Evolutionary conservation across 345 rosid species (phyloP), one percentile per base, ranked within the genome.

Genomic region (Mangifera indica): DNA sequence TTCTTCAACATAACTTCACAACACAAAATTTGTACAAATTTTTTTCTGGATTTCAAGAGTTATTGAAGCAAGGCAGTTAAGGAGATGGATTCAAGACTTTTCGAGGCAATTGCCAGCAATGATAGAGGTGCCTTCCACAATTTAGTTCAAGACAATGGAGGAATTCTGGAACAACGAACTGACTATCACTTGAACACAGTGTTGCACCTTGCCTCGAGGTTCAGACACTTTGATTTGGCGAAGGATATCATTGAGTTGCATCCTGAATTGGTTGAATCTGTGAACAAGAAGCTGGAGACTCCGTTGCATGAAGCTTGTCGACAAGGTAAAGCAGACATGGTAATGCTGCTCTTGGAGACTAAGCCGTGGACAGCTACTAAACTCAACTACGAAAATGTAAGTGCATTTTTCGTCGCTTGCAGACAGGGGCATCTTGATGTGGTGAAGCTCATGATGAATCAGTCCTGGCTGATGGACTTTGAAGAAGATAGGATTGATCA

Each of bases 241-340:
- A 22, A 18, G 26, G 49, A 48, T 7, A 76, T 76, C 17, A 14
- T 76, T 5, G 20, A 65, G 67, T 10, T 76, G 25, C 21, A 17
- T 12, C 79, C 75, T 24, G 46, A 76, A 11, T 15, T 71, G 75
- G 75, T 66, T 34, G 60, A 18, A 17, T 20, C 37, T 5, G 62
- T 29, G 79, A 76, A 76, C 46, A n/a, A 32, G 52, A 21, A 26
- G 2, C 25, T n/a, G 14, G 79, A 76, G 20, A 71, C 75, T 63
- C 71, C 79, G 3, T 10, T 76, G 71, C 75, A 70, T 45, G 67
- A 65, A 66, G 75, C 74, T 21, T 70, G 70, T 49, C 65, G 67
- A 14, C 32, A 17, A 25, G 75, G 79, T 29, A 58, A 48, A 10
- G 60, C 60, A 7, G 11, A 24, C 7, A 40, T 66, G 4, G 61